These are phyloP conservation scores for Mycogone perniciosa DNA, from an alignment of 2,329 filamentous ascomycete species.

Conservation along the genomic window DNA sequence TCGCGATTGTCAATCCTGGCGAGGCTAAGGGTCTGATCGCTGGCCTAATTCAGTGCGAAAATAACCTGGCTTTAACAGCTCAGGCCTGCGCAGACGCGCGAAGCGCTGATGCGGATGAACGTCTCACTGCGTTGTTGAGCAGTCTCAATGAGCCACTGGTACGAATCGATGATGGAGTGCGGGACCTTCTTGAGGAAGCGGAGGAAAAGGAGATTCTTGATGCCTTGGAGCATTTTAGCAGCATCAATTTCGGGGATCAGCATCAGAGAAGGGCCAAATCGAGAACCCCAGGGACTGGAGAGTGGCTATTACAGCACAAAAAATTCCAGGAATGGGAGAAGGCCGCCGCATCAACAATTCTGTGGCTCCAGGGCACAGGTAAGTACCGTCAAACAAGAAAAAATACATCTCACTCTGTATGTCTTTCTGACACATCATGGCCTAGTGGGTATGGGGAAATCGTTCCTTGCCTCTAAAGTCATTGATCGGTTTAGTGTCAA, in stretches of 20 bases:
- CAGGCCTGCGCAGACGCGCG: not conserved
- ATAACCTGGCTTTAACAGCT: not conserved
- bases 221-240: not conserved
- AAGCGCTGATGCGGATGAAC: not conserved
- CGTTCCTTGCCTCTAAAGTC: not conserved
- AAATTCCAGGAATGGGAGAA: slow-evolving; percentile 1
- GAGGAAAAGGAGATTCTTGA: not conserved
- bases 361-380: slow-evolving; percentile 4
- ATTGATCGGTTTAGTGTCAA: not conserved
- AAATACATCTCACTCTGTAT: not conserved
- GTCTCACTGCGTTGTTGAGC: not conserved
- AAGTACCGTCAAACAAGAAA: not conserved
- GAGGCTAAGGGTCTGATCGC: not conserved
- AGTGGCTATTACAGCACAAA: not conserved
- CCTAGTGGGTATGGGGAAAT: slow-evolving; percentile 3
- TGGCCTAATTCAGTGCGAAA: not conserved
- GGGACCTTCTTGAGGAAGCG: not conserved
- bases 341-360: not conserved
- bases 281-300: not conserved
- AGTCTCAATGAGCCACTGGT: not conserved
- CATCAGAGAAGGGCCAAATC: not conserved
- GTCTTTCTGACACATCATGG: not conserved
- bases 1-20: not conserved
- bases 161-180: not conserved
- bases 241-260: slow-evolving; percentile 1